Conservation (phyloP, 805 yeast genomes). For the Saccharomyces kudriavzevii region DNA sequence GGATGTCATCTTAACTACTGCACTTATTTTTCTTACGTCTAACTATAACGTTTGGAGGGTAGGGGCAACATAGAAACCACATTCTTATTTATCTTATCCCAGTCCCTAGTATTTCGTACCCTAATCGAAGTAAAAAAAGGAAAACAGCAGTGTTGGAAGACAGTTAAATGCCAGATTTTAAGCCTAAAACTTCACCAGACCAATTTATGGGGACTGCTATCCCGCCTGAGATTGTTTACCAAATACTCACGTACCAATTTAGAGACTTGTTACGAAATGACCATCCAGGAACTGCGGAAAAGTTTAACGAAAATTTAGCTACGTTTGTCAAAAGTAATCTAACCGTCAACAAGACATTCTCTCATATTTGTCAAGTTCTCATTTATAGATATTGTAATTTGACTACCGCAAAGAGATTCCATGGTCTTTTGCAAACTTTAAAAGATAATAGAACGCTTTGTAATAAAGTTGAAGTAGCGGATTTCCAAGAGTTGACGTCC, state of each 20-base stretch:
- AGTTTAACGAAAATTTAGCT: conserved; percentile 38
- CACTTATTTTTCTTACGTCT: background rate
- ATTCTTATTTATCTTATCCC: background rate
- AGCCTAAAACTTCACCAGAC: background rate
- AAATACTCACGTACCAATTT: conserved; percentile 46
- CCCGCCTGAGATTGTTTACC: conserved; percentile 50
- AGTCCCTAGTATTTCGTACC: background rate
- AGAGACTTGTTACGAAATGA: conserved; percentile 44
- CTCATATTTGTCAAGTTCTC: conserved; percentile 48
- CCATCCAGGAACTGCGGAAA: conserved; percentile 41
- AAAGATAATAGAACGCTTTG: conserved; percentile 41
- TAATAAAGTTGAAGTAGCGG: conserved; percentile 59
- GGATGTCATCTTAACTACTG: background rate
- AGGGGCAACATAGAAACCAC: background rate
- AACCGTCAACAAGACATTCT: conserved; percentile 49
- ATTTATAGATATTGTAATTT: conserved; percentile 62
- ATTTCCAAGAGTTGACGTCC: conserved; percentile 81
- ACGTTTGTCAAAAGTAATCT: conserved; percentile 45
- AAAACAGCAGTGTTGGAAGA: background rate
- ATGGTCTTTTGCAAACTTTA: conserved; percentile 54
- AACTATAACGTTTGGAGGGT: background rate
- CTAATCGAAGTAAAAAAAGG: background rate
- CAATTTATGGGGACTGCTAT: conserved; percentile 12
- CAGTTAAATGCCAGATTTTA: conserved; percentile 3
- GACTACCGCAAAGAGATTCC: conserved; percentile 74